Base-by-base conservation (phyloP, 2,329 filamentous ascomycete species). In the Fusarium sp. region DNA sequence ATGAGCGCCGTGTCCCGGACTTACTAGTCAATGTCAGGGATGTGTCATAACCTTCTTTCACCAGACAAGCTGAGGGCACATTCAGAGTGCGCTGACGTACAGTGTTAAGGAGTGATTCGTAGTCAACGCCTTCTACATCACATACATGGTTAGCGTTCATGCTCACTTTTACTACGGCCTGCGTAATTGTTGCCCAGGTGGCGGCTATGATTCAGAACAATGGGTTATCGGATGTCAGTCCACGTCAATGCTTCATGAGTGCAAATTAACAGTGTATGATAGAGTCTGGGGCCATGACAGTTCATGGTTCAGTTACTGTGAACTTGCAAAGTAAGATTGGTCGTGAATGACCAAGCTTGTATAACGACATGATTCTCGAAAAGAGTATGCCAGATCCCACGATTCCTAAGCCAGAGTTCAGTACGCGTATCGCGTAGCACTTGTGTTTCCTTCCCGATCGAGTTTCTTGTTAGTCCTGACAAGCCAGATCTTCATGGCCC, bases 401-500 rank as follows among this genome's bases (percentile, higher is more conserved):
- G 12, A 15, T n/a, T 3, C 10, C 17, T 7, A 14, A 3, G 7
- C 18, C 10, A 13, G 12, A 5, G 6, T 32, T 15, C 67, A 75
- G 53, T 74, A 75, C 15, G 74, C 73, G 41, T 76, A 76, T 41
- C 74, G 52, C 0, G 59, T 55, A 17, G 50, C 58, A 1, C 57
- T 17, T 6, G 40, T n/a, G 15, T 72, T 70, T 7, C 64, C 70
- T 8, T 63, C 50, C 2, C 66, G 57, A 17, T 74, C 73, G 38
- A 78, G 60, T 53, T 74, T 76, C 68, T 71, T 75, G 63, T 79
- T 79, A 4, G 53, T 60, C 1, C 44, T 52, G 10, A 74, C 55
- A 17, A 78, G 70, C 76, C 76, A 78, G 20, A 73, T 33, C 38
- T 70, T 64, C 46, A 78, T 60, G 1, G 46, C 71, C 77, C 77